These are phyloP conservation scores for Apiospora rasikravindrae DNA, from an alignment of 2,329 filamentous ascomycete genomes.

Conservation along the genomic window DNA sequence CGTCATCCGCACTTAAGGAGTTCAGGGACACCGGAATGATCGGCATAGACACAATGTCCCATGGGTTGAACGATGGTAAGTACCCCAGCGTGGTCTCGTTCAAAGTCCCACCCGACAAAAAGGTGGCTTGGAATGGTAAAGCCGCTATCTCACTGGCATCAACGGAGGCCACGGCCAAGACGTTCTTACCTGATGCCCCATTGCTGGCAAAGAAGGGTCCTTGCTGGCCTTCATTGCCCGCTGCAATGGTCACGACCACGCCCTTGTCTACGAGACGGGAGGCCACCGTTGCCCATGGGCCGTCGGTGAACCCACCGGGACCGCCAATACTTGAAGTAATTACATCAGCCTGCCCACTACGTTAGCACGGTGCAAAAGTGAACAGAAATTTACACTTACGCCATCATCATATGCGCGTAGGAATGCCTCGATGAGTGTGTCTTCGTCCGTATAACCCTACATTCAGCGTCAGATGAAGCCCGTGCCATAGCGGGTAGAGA, in stretches of 20 bases:
- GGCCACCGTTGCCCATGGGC: conserved; percentile 42
- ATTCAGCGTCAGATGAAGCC: neutral
- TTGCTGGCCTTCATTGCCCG: conserved; percentile 53
- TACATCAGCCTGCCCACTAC: conserved; percentile 35
- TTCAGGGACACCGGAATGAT: conserved; percentile 22
- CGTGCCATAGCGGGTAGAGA: neutral
- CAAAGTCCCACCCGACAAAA: conserved; percentile 29
- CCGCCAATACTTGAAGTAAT: conserved; percentile 47
- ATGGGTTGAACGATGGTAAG: conserved; percentile 39
- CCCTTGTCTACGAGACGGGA: conserved; percentile 47
- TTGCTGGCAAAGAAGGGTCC: conserved; percentile 52
- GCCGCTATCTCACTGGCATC: conserved; percentile 35
- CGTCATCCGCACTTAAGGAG: conserved; percentile 6
- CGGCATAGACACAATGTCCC: conserved; percentile 39
- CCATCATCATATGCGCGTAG: conserved; percentile 39
- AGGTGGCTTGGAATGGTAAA: conserved; percentile 38
- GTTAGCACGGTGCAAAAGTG: neutral
- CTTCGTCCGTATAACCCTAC: conserved; percentile 30
- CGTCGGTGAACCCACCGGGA: conserved; percentile 40
- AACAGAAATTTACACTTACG: conserved; percentile 23
- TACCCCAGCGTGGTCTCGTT: conserved; percentile 35
- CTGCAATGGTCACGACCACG: conserved; percentile 55
- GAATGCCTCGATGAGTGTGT: conserved; percentile 40
- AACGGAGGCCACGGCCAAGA: conserved; percentile 49
- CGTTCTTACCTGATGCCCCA: conserved; percentile 46